phyloP scores from a whole-genome alignment of 169 alveolate genomes.

The Miamiensis avidus region DNA sequence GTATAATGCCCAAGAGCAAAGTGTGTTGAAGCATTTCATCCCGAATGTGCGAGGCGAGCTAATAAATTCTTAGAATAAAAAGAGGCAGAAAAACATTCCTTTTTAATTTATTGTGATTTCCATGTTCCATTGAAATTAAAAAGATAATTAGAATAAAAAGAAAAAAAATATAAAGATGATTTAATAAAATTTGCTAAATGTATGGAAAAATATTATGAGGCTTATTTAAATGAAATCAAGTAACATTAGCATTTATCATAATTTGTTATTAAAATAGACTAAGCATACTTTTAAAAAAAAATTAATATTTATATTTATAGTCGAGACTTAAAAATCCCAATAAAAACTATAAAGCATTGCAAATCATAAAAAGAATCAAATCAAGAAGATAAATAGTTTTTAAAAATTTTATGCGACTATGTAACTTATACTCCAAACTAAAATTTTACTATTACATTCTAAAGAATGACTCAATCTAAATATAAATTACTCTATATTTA shows the following conservation, averaged over 20 bases:
- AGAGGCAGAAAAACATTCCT: slow-evolving; percentile 8
- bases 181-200: slow-evolving; percentile 18
- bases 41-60: slow-evolving; percentile 54
- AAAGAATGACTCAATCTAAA: not conserved
- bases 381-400: not conserved
- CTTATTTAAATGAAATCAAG: not conserved
- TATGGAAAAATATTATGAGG: slow-evolving; percentile 10
- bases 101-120: slow-evolving; percentile 28
- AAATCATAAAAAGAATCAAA: not conserved
- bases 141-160: slow-evolving; percentile 36
- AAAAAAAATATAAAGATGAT: slow-evolving; percentile 42
- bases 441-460: not conserved
- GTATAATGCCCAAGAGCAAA: slow-evolving; percentile 46
- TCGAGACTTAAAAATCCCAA: not conserved
- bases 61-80: slow-evolving; percentile 26
- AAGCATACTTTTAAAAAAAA: no score
- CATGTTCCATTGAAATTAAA: slow-evolving; percentile 40
- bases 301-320: no score
- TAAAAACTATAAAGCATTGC: not conserved
- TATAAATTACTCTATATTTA: no score
- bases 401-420: not conserved
- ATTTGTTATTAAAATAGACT: no score
- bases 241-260: no score
- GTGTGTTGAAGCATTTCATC: slow-evolving; percentile 53
- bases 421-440: not conserved